A percentile compares a stretch with the other conserved stretches of the same genome.
These are phyloP conservation scores for Gloeopeniophorella convolvens DNA, from an alignment of 768 basidiomycete genomes.

Conservation along the genomic window DNA sequence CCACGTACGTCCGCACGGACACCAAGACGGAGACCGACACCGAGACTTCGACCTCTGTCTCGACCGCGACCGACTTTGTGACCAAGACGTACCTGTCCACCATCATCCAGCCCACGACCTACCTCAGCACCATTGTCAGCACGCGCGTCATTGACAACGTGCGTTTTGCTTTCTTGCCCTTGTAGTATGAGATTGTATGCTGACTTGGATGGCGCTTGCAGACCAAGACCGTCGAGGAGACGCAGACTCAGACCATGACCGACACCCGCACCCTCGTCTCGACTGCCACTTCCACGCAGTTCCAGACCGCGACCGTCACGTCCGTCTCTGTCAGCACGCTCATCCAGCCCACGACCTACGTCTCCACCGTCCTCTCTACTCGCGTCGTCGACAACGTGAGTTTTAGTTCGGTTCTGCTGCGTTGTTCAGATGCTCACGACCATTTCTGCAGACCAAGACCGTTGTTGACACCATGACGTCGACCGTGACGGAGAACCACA, in stretches of 20 bases:
- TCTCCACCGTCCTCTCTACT: conserved; percentile 49
- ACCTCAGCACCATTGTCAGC: conserved; percentile 45
- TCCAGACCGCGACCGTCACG: conserved; percentile 41
- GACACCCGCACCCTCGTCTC: conserved; percentile 31
- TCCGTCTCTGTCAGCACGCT: conserved; percentile 45
- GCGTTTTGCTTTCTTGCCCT: conserved; percentile 22
- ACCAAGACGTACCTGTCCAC: conserved; percentile 51
- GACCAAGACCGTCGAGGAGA: conserved; percentile 52
- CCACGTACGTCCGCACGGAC: conserved; percentile 43
- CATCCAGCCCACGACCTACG: conserved; percentile 50
- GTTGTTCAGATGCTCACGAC: not conserved
- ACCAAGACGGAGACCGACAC: conserved; percentile 32
- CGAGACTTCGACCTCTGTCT: conserved; percentile 38
- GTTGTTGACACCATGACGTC: conserved; percentile 50
- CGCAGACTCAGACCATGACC: conserved; percentile 32
- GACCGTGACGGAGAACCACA: conserved; percentile 43
- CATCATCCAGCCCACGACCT: conserved; percentile 51
- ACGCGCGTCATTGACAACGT: conserved; percentile 57
- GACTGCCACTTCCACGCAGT: conserved; percentile 43
- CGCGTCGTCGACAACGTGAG: conserved; percentile 50
- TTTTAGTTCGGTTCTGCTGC: not conserved
- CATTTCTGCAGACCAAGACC: conserved; percentile 44
- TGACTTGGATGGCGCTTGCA: conserved; percentile 21
- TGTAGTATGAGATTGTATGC: not conserved
- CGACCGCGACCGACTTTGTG: conserved; percentile 52